A percentile compares a stretch with the other conserved stretches of the same genome.
Conservation (phyloP, 1,139 yeast species). For the Blastobotrys raffinosifermentans region DNA sequence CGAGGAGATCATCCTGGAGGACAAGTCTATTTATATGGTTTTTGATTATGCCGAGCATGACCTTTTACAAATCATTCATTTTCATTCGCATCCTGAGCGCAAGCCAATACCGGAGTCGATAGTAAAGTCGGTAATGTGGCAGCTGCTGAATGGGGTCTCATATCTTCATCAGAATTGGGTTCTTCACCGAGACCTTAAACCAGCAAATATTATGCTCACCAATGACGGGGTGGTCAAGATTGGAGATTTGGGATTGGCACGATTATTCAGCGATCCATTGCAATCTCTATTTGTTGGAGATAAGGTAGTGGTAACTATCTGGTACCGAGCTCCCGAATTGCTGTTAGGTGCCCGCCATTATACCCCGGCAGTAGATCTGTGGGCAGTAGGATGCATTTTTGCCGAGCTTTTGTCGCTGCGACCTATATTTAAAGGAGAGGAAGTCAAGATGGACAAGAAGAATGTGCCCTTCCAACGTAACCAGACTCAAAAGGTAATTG, state of each 20-base stretch:
- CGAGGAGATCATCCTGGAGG: slow-evolving; percentile 81
- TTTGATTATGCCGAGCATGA: slow-evolving; percentile 97
- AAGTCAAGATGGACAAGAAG: slow-evolving; percentile 90
- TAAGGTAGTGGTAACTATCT: slow-evolving; percentile 94
- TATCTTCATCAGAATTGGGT: slow-evolving; percentile 95
- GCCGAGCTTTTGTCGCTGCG: slow-evolving; percentile 85
- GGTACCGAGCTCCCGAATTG: slow-evolving; percentile 97
- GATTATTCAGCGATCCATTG: slow-evolving; percentile 81
- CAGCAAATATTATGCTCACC: slow-evolving; percentile 96
- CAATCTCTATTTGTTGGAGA: slow-evolving; percentile 91
- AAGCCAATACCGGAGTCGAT: slow-evolving; percentile 72
- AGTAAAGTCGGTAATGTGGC: slow-evolving; percentile 83
- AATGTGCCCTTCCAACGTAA: slow-evolving; percentile 90
- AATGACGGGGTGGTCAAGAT: slow-evolving; percentile 84
- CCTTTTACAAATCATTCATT: slow-evolving; percentile 84
- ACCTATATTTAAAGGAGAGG: slow-evolving; percentile 97
- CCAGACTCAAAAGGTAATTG: slow-evolving; percentile 84
- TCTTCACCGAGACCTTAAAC: slow-evolving; percentile 89
- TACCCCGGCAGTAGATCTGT: slow-evolving; percentile 88
- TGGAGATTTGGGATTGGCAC: slow-evolving; percentile 92
- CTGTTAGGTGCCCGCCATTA: slow-evolving; percentile 88
- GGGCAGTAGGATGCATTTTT: slow-evolving; percentile 97
- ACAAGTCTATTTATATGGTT: slow-evolving; percentile 88
- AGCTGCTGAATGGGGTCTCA: slow-evolving; percentile 83
- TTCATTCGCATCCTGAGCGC: slow-evolving; percentile 84